These are phyloP conservation scores for Raffaelea ambrosiae DNA, from an alignment of 2,329 filamentous ascomycete genomes.

Conservation along the genomic window DNA sequence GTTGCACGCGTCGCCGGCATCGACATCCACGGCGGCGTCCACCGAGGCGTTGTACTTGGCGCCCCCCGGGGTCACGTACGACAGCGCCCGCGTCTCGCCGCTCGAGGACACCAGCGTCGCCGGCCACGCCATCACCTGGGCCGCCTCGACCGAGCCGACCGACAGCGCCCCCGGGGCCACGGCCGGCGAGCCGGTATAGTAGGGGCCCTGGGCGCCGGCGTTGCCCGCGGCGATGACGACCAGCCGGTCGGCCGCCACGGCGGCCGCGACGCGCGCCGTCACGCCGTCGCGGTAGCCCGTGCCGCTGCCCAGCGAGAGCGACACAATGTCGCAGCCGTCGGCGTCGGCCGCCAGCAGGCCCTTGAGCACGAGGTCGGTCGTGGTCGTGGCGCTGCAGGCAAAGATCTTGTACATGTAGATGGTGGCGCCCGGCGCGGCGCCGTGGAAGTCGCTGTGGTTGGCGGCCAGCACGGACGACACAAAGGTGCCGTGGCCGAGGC, in stretches of 20 bases:
- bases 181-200: constrained; percentile 11
- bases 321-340: constrained; percentile 16
- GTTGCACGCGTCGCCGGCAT: not conserved
- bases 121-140: constrained; percentile 12
- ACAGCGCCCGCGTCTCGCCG: not conserved
- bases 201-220: constrained; percentile 7
- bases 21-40: not conserved
- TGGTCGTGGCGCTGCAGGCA: constrained; percentile 10
- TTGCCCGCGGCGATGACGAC: constrained; percentile 12
- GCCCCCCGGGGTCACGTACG: not conserved
- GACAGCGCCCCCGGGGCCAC: constrained; percentile 8
- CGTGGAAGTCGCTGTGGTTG: not conserved
- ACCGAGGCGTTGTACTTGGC: not conserved
- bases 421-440: constrained; percentile 14
- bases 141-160: constrained; percentile 10
- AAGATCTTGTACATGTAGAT: constrained; percentile 19
- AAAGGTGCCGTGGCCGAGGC: not conserved
- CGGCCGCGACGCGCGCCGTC: not conserved
- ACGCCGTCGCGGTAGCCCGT: constrained; percentile 10
- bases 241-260: constrained; percentile 8
- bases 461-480: not conserved
- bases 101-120: not conserved
- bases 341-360: constrained; percentile 15
- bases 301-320: constrained; percentile 11
- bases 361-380: constrained; percentile 15